Conservation (phyloP, 768 basidiomycete species). For the Boletus reticulatus region DNA sequence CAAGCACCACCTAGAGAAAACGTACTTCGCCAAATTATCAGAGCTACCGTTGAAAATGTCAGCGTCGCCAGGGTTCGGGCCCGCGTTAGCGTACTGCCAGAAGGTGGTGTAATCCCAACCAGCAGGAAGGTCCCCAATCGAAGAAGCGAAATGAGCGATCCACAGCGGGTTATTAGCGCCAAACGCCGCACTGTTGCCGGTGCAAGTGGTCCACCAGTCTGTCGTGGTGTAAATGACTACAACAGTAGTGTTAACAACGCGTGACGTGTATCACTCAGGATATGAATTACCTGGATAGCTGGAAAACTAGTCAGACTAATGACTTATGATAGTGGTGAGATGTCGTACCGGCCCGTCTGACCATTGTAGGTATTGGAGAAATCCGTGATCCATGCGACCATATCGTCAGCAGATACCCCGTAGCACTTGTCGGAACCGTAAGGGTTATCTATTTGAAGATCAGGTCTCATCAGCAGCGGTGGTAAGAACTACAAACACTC, state of each 20-base stretch:
- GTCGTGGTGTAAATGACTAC: conserved; percentile 63
- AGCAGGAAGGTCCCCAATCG: conserved; percentile 53
- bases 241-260: not conserved
- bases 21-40: conserved; percentile 40
- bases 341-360: conserved; percentile 41
- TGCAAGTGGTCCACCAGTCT: conserved; percentile 68
- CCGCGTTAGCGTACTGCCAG: conserved; percentile 59
- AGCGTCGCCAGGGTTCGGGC: conserved; percentile 56
- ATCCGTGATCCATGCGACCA: conserved; percentile 62
- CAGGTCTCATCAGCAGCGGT: not conserved
- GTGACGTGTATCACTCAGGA: not conserved
- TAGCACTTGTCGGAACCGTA: conserved; percentile 49
- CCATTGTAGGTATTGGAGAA: conserved; percentile 61
- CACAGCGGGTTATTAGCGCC: conserved; percentile 53
- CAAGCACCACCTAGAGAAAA: not conserved
- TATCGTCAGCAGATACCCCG: conserved; percentile 45
- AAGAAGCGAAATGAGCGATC: conserved; percentile 54
- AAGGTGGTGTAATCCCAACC: conserved; percentile 57
- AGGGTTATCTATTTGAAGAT: conserved; percentile 43
- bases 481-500: conserved; percentile 42
- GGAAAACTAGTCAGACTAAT: not conserved
- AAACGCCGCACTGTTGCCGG: conserved; percentile 55
- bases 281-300: conserved; percentile 40
- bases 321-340: not conserved
- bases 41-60: conserved; percentile 54